Evolutionary conservation across 164 flowering plant genomes (phyloP).

Genomic region (Tinospora cordifolia): DNA sequence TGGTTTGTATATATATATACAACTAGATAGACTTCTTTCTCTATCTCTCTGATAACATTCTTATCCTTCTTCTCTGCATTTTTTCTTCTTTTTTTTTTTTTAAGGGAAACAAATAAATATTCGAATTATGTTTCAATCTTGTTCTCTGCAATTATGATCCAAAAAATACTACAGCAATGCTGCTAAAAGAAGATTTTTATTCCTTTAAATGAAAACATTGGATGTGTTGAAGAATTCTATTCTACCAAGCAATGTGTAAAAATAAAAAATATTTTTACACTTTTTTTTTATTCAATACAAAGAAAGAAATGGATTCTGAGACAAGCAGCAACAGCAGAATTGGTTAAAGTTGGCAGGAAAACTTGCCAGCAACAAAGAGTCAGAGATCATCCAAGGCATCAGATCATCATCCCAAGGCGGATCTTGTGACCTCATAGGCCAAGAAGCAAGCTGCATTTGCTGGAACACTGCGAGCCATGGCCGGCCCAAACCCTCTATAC

Average conservation of each 20-base stretch:
- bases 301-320: conserved; percentile 2
- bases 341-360: background rate
- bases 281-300: background rate
- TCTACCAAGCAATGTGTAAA: background rate
- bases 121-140: too few species aligned
- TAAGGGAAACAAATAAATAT: too few species aligned
- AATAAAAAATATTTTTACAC: too few species aligned
- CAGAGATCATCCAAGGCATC: background rate
- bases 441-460: conserved; percentile 98
- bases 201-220: background rate
- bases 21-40: too few species aligned
- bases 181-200: background rate
- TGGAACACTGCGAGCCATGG: conserved; percentile 91
- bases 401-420: conserved; percentile 56
- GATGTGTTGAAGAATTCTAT: background rate
- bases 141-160: too few species aligned
- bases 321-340: background rate
- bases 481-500: conserved; percentile 94
- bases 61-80: too few species aligned
- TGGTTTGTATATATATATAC: too few species aligned
- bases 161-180: too few species aligned
- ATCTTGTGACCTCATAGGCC: conserved; percentile 82
- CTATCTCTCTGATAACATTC: too few species aligned
- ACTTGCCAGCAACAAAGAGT: conserved; percentile 2
- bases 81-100: too few species aligned